phyloP scores from a whole-genome alignment of 129 eudicot genomes.

The Flaveria linearis region DNA sequence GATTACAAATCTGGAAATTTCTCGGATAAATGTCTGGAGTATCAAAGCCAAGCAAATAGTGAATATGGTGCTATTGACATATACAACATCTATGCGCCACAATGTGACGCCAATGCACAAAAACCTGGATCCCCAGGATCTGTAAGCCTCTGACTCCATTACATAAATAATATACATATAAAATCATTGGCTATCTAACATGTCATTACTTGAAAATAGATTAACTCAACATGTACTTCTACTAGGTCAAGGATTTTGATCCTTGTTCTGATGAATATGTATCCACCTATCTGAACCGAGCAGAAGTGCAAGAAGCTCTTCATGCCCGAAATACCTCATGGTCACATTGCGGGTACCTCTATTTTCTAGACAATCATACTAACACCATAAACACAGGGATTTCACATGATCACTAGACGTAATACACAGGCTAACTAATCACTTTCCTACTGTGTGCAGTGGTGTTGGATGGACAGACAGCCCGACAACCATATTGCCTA shows the following conservation, averaged over 20 bases:
- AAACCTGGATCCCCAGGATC: conserved; percentile 39
- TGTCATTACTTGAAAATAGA: neutral
- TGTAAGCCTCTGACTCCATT: conserved; percentile 31
- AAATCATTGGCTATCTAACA: neutral
- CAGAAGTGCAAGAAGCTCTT: conserved; percentile 53
- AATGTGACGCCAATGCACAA: conserved; percentile 27
- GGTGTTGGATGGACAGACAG: conserved; percentile 38
- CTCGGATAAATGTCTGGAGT: conserved; percentile 22
- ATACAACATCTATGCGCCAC: conserved; percentile 56
- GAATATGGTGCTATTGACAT: conserved; percentile 37
- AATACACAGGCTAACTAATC: conserved; percentile 8
- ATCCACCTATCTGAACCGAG: conserved; percentile 40
- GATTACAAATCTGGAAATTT: conserved; percentile 28
- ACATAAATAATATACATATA: neutral
- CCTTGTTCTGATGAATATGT: conserved; percentile 51
- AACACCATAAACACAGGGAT: conserved; percentile 5
- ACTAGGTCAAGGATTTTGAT: conserved; percentile 46
- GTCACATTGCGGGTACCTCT: conserved; percentile 42
- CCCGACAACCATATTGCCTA: conserved; percentile 47
- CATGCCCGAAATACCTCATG: conserved; percentile 45
- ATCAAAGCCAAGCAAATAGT: conserved; percentile 5
- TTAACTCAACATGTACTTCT: neutral
- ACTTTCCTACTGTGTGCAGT: conserved; percentile 21
- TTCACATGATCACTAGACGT: neutral
- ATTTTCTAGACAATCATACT: conserved; percentile 3